Conservation (phyloP, 371 early-diverging fungal genomes). For the Lichtheimia ramosa region DNA sequence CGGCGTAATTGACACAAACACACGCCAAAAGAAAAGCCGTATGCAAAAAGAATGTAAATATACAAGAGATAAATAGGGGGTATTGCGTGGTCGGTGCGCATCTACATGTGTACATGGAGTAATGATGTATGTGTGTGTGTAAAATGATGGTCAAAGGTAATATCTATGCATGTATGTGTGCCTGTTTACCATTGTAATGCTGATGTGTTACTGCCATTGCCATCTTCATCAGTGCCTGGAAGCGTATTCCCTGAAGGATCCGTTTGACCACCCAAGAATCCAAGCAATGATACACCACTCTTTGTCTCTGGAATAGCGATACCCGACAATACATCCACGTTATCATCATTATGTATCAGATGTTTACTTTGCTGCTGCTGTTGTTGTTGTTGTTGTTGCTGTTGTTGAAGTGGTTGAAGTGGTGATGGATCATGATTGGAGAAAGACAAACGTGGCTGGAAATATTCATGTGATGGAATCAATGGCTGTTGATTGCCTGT, state of each 20-base stretch:
- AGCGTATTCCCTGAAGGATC: background rate
- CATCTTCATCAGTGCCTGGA: background rate
- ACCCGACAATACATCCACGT: background rate
- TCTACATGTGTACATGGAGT: too few species aligned
- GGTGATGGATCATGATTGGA: background rate
- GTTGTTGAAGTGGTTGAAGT: too few species aligned
- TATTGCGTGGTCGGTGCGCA: background rate
- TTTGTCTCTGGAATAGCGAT: background rate
- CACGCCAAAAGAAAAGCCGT: background rate
- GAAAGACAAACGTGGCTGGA: constrained; percentile 6
- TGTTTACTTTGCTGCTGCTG: background rate
- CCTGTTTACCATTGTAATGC: too few species aligned
- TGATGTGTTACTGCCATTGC: background rate
- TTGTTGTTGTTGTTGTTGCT: too few species aligned
- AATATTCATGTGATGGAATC: constrained; percentile 18
- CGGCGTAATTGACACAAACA: background rate
- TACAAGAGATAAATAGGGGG: background rate
- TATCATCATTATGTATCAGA: background rate
- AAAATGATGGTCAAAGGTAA: too few species aligned
- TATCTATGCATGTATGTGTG: too few species aligned
- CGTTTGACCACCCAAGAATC: background rate
- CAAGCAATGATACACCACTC: background rate
- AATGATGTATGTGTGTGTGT: too few species aligned
- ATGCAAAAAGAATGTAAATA: constrained; percentile 1
- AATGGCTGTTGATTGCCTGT: constrained; percentile 10